phyloP scores from a whole-genome alignment of 768 basidiomycete genomes.

The Mycena chlorophos region DNA sequence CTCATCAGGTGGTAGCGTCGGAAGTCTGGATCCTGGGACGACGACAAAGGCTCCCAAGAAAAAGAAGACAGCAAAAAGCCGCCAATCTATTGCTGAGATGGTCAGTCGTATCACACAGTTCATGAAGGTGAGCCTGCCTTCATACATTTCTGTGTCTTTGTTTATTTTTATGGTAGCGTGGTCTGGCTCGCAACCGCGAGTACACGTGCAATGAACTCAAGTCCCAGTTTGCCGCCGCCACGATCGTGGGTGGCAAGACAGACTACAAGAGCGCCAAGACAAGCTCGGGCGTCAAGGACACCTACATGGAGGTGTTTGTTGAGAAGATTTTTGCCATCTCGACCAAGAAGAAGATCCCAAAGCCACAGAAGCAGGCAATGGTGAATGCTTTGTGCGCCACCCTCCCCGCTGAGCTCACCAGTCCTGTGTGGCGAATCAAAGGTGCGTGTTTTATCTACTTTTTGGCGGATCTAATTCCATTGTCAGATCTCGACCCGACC shows the following conservation, averaged over 20 bases:
- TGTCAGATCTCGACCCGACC: conserved; percentile 45
- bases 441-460: too few species aligned
- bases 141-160: too few species aligned
- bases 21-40: background rate
- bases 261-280: background rate
- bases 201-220: background rate
- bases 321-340: background rate
- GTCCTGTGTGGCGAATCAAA: conserved; percentile 35
- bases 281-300: background rate
- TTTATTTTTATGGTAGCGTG: too few species aligned
- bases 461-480: too few species aligned
- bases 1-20: background rate
- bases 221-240: background rate
- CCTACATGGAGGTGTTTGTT: background rate
- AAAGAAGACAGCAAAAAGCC: background rate
- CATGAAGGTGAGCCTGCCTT: conserved; percentile 8
- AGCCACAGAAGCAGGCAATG: conserved; percentile 17
- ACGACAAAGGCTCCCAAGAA: background rate
- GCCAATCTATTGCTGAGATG: conserved; percentile 8
- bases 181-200: background rate
- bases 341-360: background rate
- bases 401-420: conserved; percentile 27
- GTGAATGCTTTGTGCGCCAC: conserved; percentile 7
- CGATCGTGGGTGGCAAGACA: background rate
- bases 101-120: conserved; percentile 2